Base-by-base conservation (phyloP, 139 green algal genomes). In the Volvox africanus region DNA sequence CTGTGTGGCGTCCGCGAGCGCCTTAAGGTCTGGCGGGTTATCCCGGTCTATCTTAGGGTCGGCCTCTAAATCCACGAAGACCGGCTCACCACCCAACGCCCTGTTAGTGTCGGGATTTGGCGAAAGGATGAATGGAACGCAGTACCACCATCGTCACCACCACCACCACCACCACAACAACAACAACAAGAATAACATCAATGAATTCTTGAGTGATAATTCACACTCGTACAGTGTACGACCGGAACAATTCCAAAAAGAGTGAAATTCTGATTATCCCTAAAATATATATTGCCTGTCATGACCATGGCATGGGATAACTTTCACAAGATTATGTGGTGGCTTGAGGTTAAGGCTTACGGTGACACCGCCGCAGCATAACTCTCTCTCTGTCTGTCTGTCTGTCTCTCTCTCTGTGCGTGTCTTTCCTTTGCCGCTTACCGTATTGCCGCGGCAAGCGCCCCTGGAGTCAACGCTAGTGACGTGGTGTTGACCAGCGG, bases 61-160 rank as follows among this genome's bases (percentile, higher is more conserved):
- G 2, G 87, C 91, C 79, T 96, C 95, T 17, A 97, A 81, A 80
- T 97, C 95, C n/a, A 96, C 93, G 82, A 92, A 97, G 14, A 93
- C n/a, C 1, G 93, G 93, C 75, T 94, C 88, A 22, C 87, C 65
- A 16, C 88, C 80, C 71, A 83, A 30, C 3, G 16, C 28, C 18
- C 80, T 83, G 88, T 5, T 55, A 9, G 9, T 55, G 44, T 5
- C 9, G 9, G 44, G 44, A 55, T 5, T 9, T 14, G 44, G 44
- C 9, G 44, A 55, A 55, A 55, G 22, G 11, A 75, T 6, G 67
- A 26, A 28, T 75, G 24, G 24, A 75, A 28, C 67, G 67, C 5
- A 26, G 2, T 32, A 3, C n/a, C n/a, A n/a, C n/a, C n/a, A 28
- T 20, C 62, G 11, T 3, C 67, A 75, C 67, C 67, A 75, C 6